Base-by-base conservation (phyloP, 305 asterid genomes). In the Ilex paraguariensis region DNA sequence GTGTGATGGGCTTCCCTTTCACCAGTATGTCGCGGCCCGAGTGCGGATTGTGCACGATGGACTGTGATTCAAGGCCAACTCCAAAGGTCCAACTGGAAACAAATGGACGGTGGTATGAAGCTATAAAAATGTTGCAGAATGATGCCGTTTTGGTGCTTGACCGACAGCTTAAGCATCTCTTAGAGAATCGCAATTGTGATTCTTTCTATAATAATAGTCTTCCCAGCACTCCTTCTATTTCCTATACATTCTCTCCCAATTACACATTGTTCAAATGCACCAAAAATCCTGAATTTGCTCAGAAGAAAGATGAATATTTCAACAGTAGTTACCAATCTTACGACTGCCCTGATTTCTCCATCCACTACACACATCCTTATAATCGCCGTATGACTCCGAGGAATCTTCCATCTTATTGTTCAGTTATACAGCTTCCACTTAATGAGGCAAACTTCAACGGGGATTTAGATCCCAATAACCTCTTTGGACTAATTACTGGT, bases 251-350 rank as follows among this genome's bases (percentile, higher is more conserved):
- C 46, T 16, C 16, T 13, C 66, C 52, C 36, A 31, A 15, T 4
- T 15, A 60, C 30, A 67, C 50, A 12, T 60, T 67, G 60, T 67
- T 60, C 42, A 60, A 5, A 54, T 67, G 72, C 61, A 21, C 42
- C 42, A 36, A 7, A 36, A 4, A 36, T 4, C 42, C 42, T 36
- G 42, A 4, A 36, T 4, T 17, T 17, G 21, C 21, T 17, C 42
- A 7, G 8, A 7, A 36, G 42, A 36, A 7, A 36, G 42, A 36
- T 4, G 8, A 36, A 3, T n/a, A 53, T 53, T 9, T 14, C 6
- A 14, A 4, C 31, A 28, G 12, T 53, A 4, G 5, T 16, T 13
- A 53, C 3, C 31, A 1, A 3, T 1, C 31, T 14, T 7, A 53
- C 57, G 4, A 13, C 10, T 53, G 30, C 31, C 6, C 28, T 7